These are phyloP conservation scores for Dictyostelium discoideum DNA, from an alignment of 78 protist genomes.

Conservation along the genomic window DNA sequence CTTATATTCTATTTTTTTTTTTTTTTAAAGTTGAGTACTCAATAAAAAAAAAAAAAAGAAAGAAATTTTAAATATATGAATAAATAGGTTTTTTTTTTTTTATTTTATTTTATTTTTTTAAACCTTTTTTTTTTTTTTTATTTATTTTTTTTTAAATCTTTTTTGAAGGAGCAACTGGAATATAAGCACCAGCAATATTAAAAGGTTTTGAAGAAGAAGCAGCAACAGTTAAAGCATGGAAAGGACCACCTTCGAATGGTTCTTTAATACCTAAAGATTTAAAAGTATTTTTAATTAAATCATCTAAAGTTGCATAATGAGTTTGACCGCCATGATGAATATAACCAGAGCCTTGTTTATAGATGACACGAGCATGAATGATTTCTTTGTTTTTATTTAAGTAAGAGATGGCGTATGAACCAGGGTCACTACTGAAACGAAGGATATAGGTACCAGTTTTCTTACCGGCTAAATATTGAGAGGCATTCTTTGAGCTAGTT, in stretches of 20 bases:
- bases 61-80: too few species aligned
- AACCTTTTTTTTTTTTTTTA: too few species aligned
- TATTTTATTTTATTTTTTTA: too few species aligned
- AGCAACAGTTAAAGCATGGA: constrained; percentile 45
- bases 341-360: constrained; percentile 73
- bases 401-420: constrained; percentile 73
- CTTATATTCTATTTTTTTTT: too few species aligned
- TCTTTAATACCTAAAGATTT: constrained; percentile 48
- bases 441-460: constrained; percentile 73
- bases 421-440: constrained; percentile 80
- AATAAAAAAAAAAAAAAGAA: too few species aligned
- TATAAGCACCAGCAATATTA: constrained; percentile 20
- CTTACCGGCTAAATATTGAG: constrained; percentile 59
- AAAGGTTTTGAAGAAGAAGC: constrained; percentile 7
- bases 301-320: constrained; percentile 64
- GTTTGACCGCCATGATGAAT: constrained; percentile 75
- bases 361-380: constrained; percentile 38
- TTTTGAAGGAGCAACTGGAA: constrained; percentile 34
- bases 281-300: constrained; percentile 59
- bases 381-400: constrained; percentile 61
- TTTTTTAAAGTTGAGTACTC: too few species aligned
- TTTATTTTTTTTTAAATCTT: constrained; percentile 15
- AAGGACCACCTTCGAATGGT: constrained; percentile 75
- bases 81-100: too few species aligned
- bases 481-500: constrained; percentile 55